Base-by-base conservation (phyloP, 2,329 filamentous ascomycete genomes). In the Neofusicoccum sp. region DNA sequence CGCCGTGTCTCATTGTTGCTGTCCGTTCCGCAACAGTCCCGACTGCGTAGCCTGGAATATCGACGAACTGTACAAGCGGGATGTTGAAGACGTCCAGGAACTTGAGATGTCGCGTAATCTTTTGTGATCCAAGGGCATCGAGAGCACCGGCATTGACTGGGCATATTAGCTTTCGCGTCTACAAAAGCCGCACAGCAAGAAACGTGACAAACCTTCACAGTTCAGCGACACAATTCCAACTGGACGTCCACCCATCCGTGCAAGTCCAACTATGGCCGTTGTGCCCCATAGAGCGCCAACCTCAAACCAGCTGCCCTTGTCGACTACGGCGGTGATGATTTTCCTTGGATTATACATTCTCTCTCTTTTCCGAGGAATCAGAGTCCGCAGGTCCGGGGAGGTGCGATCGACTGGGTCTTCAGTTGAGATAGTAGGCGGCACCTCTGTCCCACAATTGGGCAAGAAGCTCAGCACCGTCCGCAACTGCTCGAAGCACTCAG, bases 1-100 rank as follows among this genome's bases (percentile, higher is more conserved):
- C 80, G 0, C 87, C 87, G 76, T 86, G 86, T 58, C 85, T 80
- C 87, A 89, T 89, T 0, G 86, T 88, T 11, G 85, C 86, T 4
- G 80, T 83, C 12, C 85, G 79, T 71, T 89, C 87, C 2, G 87
- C 86, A 0, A 84, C 79, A 0, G 86, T 88, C 0, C 87, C 87
- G 47, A 89, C 85, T 0, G 86, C 85, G 66, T 88, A 89, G 1
- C 87, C 76, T 1, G 76, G 86, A 2, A 87, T 78, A 70, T 89
- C 86, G 4, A 89, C 79, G 66, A 89, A 88, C 69, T 89, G 87
- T 6, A 89, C 64, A 3, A 88, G 76, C 0, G 87, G 87, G 2
- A 89, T 75, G 65, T 89, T 89, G 78, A 89, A 87, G 47, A 88
- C 80, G 68, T 89, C 87, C 65, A 85, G 84, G 68, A 89, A 81